These are phyloP conservation scores for Sclerotinia minor DNA, from an alignment of 2,329 filamentous ascomycete species.

Conservation along the genomic window DNA sequence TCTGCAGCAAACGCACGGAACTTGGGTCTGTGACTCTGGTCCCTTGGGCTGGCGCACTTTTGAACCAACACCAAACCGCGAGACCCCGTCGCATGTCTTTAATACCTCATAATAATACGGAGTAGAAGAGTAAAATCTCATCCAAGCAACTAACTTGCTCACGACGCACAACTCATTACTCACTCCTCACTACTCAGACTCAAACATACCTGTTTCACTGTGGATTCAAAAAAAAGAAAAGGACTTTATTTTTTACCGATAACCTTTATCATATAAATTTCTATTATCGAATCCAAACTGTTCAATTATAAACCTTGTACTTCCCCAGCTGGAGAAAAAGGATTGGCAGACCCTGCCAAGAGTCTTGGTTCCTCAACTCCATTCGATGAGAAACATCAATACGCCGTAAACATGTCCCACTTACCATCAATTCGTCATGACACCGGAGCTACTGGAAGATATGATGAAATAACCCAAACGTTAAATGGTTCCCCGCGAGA, in stretches of 20 bases:
- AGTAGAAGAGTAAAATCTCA: too few species aligned
- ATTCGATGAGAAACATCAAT: not conserved
- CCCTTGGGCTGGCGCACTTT: not conserved
- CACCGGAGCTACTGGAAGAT: not conserved
- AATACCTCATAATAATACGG: slow-evolving; percentile 16
- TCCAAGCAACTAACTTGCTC: not conserved
- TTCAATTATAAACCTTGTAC: not conserved
- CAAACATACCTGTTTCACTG: not conserved
- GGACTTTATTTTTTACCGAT: not conserved
- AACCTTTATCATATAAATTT: too few species aligned
- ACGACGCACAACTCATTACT: too few species aligned
- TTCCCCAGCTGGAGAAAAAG: not conserved
- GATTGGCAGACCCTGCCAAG: slow-evolving; percentile 8
- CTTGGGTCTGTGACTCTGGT: not conserved
- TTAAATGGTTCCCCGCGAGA: not conserved
- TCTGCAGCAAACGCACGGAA: slow-evolving; percentile 1
- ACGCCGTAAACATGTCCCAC: slow-evolving; percentile 16
- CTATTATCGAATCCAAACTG: not conserved
- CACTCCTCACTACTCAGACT: not conserved
- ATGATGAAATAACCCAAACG: slow-evolving; percentile 4
- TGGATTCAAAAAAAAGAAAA: not conserved
- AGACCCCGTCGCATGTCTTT: slow-evolving; percentile 3
- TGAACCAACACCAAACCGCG: not conserved
- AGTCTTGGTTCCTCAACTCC: slow-evolving; percentile 8
- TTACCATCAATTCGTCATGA: slow-evolving; percentile 1